Conservation (phyloP, 1,284 basidiomycete species). For the Leccinum discolor region DNA sequence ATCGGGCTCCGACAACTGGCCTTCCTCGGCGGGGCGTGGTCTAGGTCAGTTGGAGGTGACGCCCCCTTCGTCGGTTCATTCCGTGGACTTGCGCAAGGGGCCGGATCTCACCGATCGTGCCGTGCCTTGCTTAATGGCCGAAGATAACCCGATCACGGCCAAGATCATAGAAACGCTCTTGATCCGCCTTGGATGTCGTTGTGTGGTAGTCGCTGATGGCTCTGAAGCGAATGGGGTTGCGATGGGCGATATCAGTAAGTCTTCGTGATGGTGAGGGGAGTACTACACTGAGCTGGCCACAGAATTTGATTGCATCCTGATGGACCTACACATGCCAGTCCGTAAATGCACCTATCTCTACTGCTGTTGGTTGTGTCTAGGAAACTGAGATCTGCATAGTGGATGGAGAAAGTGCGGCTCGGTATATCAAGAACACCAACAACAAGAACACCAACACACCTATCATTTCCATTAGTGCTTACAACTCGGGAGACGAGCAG, state of each 20-base stretch:
- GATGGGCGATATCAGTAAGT: constrained; percentile 93
- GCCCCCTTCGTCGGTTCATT: constrained; percentile 77
- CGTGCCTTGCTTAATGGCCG: constrained; percentile 91
- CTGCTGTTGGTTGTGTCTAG: neutral
- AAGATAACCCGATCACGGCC: constrained; percentile 96
- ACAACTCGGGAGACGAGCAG: constrained; percentile 71
- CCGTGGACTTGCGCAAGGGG: constrained; percentile 71
- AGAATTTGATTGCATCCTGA: too few species aligned
- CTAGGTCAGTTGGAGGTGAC: constrained; percentile 57
- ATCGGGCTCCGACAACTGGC: constrained; percentile 77
- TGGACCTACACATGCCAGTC: too few species aligned
- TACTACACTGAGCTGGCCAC: neutral
- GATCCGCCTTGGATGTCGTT: constrained; percentile 90
- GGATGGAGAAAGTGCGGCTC: constrained; percentile 89
- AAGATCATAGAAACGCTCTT: constrained; percentile 96
- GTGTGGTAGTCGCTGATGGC: constrained; percentile 93
- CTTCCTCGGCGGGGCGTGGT: constrained; percentile 55
- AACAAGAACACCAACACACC: constrained; percentile 87
- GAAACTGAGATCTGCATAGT: constrained; percentile 43
- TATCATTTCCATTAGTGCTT: constrained; percentile 91
- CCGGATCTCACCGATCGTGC: constrained; percentile 75
- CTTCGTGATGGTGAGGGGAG: constrained; percentile 1
- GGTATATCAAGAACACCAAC: constrained; percentile 94
- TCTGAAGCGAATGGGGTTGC: constrained; percentile 96
- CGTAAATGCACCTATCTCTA: too few species aligned